Conservation (phyloP, 2,329 filamentous ascomycete species). For the Paecilomyces sp. region DNA sequence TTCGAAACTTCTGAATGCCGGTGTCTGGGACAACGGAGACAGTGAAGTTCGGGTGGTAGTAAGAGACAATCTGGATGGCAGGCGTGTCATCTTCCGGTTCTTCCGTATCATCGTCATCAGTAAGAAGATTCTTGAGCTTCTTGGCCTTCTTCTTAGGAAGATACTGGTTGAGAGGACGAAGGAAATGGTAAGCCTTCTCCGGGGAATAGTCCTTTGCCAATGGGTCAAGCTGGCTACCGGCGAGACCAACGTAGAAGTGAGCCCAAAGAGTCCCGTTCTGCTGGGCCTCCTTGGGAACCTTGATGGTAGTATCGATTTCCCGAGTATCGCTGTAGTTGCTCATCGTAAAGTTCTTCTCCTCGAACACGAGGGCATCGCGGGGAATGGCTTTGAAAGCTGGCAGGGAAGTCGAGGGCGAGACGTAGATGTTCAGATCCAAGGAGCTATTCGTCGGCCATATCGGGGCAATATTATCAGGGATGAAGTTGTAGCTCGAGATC, state of each 20-base stretch:
- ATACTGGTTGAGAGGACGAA: slow-evolving; percentile 80
- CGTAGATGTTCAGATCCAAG: slow-evolving; percentile 77
- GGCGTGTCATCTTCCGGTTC: slow-evolving; percentile 46
- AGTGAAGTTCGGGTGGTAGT: slow-evolving; percentile 93
- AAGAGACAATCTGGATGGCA: slow-evolving; percentile 69
- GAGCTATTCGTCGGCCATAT: slow-evolving; percentile 77
- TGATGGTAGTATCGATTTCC: slow-evolving; percentile 67
- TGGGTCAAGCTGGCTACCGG: slow-evolving; percentile 71
- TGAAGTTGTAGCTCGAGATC: slow-evolving; percentile 38
- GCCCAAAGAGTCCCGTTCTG: slow-evolving; percentile 91
- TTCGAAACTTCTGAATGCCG: slow-evolving; percentile 60
- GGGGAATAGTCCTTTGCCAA: slow-evolving; percentile 63
- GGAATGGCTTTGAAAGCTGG: slow-evolving; percentile 57
- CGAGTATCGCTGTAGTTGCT: slow-evolving; percentile 75
- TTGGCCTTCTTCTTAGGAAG: slow-evolving; percentile 81
- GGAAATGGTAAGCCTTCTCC: slow-evolving; percentile 72
- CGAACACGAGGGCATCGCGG: slow-evolving; percentile 63
- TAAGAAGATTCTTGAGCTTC: slow-evolving; percentile 81
- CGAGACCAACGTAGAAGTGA: slow-evolving; percentile 81
- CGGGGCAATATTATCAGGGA: slow-evolving; percentile 66
- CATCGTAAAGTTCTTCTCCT: slow-evolving; percentile 72
- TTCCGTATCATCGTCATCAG: slow-evolving; percentile 42
- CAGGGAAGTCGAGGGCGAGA: slow-evolving; percentile 67
- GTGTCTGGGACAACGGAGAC: slow-evolving; percentile 78
- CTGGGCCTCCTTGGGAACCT: slow-evolving; percentile 72